Evolutionary conservation across 139 green algal genomes (phyloP), one percentile per base, ranked within the genome.

Genomic region (Coelastrella sp.): DNA sequence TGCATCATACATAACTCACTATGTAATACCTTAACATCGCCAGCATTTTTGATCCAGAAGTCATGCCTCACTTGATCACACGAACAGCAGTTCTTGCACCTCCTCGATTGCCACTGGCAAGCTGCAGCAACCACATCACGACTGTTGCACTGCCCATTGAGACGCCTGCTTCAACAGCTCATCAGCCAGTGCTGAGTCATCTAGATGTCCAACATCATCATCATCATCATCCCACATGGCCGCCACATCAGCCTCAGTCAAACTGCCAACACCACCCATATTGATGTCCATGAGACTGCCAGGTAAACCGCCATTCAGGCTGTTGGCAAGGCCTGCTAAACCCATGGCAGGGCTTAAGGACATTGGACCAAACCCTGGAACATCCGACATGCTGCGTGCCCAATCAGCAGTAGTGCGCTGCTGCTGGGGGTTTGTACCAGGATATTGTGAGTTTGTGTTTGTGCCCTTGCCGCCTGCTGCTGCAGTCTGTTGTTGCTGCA

Each of bases 361-460:
- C 84, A 88, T 82, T 6, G 84, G 84, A 14, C 84, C 84, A 82
- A 82, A 82, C 68, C 84, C 84, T 88, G 84, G 84, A 8, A 80
- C 9, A 8, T 80, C 84, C 56, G 68, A 19, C 9, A 88, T 17
- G 17, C 49, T 25, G 58, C 84, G 68, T 9, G 66, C 66, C 49
- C 84, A 72, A n/a, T 65, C 68, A 7, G 84, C 84, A n/a, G 68
- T n/a, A 19, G 20, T 81, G 19, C 78, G 61, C 82, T 78, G 82
- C 82, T 87, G 82, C 79, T 27, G 63, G 63, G 12, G 63, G 63
- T 72, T 72, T 14, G 63, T 17, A 17, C 3, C 63, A 22, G 63
- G 1, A 17, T 17, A 4, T 22, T 22, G 12, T 72, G 63, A 4
- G 12, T 17, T 72, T 72, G 63, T 72, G 12, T 14, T 17, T 5